phyloP scores from a whole-genome alignment of 805 yeast species.

The Yarrowia phangngaensis region DNA sequence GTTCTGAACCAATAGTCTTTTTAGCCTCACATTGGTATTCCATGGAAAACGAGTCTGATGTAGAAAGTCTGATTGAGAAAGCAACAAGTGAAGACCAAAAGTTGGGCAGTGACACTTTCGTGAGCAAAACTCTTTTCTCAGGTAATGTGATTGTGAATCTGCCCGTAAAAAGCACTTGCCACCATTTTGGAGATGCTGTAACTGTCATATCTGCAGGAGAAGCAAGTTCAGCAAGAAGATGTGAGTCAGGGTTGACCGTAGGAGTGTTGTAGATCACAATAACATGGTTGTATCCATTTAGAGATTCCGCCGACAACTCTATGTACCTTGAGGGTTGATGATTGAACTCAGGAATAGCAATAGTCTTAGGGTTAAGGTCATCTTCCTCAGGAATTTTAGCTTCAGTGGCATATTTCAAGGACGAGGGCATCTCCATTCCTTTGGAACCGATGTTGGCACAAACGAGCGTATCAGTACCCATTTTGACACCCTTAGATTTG shows the following conservation, averaged over 20 bases:
- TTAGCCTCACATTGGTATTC: constrained; percentile 25
- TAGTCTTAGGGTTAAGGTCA: not conserved
- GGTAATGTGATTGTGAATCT: constrained; percentile 14
- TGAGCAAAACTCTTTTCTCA: constrained; percentile 1
- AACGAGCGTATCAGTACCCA: constrained; percentile 5
- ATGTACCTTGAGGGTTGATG: not conserved
- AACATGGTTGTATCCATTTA: constrained; percentile 3
- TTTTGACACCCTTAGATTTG: constrained; percentile 1
- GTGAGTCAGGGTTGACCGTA: not conserved
- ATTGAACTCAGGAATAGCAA: not conserved
- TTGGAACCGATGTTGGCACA: constrained; percentile 7
- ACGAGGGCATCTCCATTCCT: constrained; percentile 2
- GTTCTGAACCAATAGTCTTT: constrained; percentile 19
- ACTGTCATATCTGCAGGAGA: not conserved
- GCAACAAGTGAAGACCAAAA: constrained; percentile 24
- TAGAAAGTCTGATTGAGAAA: constrained; percentile 7
- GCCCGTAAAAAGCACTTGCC: constrained; percentile 10
- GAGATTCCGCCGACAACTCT: not conserved
- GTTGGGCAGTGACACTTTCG: constrained; percentile 9
- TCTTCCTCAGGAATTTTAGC: constrained; percentile 11
- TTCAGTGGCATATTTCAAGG: constrained; percentile 11
- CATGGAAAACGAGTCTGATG: constrained; percentile 25
- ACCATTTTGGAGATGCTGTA: not conserved
- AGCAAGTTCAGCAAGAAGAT: constrained; percentile 13
- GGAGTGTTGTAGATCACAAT: constrained; percentile 15